These are phyloP conservation scores for Adansonia digitata DNA, from an alignment of 345 rosid species.

Conservation along the genomic window DNA sequence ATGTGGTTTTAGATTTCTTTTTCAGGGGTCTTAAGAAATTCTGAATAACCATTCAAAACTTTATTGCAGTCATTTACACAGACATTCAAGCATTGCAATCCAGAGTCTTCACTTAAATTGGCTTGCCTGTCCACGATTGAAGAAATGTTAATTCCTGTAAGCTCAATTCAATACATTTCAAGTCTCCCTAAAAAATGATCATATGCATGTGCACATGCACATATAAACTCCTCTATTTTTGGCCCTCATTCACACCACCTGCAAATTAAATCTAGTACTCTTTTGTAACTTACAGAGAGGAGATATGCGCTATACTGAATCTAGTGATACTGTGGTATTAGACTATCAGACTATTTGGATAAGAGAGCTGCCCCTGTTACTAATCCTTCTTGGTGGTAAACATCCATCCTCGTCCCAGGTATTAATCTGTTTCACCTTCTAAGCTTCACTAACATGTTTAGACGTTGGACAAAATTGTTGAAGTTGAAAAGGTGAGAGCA, in stretches of 20 bases:
- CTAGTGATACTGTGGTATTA: conserved; percentile 38
- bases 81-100: conserved; percentile 56
- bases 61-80: conserved; percentile 70
- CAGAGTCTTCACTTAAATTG: conserved; percentile 54
- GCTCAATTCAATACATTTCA: conserved; percentile 21
- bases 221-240: neutral
- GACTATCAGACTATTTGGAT: conserved; percentile 61
- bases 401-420: conserved; percentile 64
- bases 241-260: neutral
- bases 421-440: conserved; percentile 4
- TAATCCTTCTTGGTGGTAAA: conserved; percentile 53
- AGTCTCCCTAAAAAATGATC: neutral
- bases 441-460: conserved; percentile 13
- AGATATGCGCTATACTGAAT: conserved; percentile 30
- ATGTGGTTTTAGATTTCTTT: neutral
- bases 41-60: conserved; percentile 8
- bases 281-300: conserved; percentile 37
- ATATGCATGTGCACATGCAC: neutral
- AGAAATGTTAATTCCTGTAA: conserved; percentile 74
- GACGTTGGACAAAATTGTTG: conserved; percentile 2
- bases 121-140: conserved; percentile 56
- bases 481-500: conserved; percentile 3
- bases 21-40: neutral
- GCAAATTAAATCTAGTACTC: neutral
- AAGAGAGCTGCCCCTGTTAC: conserved; percentile 61